Evolutionary conservation across 306 rosid species (phyloP).

Genomic region (Vicia faba): DNA sequence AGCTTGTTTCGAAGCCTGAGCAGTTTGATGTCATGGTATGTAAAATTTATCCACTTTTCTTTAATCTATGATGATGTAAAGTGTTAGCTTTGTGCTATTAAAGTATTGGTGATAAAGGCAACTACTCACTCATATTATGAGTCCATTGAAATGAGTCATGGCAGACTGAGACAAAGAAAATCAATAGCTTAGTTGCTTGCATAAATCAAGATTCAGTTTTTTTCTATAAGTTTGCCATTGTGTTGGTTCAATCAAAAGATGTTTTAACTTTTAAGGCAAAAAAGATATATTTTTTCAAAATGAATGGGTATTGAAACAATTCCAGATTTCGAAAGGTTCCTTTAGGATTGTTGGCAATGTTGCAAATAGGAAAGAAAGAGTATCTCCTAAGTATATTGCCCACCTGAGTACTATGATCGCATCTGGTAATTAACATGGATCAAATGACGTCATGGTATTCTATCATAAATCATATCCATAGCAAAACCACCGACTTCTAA

Average conservation of each 20-base stretch:
- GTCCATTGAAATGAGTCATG: neutral
- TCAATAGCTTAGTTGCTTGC: slow-evolving; percentile 15
- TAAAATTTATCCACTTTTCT: slow-evolving; percentile 24
- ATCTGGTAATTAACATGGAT: slow-evolving; percentile 8
- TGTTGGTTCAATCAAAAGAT: neutral
- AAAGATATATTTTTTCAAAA: neutral
- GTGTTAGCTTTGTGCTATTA: slow-evolving; percentile 3
- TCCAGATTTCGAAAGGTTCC: slow-evolving; percentile 1
- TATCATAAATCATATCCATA: neutral
- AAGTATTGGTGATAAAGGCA: neutral
- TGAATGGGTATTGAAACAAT: neutral
- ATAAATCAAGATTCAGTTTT: slow-evolving; percentile 1
- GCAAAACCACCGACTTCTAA: neutral
- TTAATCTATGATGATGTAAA: slow-evolving; percentile 3
- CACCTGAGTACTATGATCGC: neutral
- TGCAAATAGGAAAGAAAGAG: slow-evolving; percentile 3
- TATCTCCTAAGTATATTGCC: neutral
- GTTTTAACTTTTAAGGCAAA: neutral
- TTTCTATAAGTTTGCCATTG: neutral
- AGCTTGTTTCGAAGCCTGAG: slow-evolving; percentile 87
- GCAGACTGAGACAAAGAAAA: neutral
- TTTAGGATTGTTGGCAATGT: slow-evolving; percentile 5
- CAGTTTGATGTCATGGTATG: slow-evolving; percentile 96
- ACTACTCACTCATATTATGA: neutral
- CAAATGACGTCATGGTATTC: neutral